phyloP scores from a whole-genome alignment of 176 grass and related monocot genomes.

The Otatea glauca region DNA sequence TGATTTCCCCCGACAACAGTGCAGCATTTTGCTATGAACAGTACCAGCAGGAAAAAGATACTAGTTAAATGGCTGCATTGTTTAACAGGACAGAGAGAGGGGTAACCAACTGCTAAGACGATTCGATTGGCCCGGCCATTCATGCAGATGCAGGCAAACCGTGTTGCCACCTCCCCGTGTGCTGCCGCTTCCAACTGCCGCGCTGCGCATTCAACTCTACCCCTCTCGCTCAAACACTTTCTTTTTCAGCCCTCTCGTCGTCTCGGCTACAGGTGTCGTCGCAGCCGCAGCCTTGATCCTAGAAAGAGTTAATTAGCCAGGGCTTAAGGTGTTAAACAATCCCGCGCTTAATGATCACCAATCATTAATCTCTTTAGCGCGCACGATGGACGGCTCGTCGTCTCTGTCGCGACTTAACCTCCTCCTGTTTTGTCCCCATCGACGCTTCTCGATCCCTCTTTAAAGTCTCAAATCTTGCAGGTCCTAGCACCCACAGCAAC shows the following conservation, averaged over 20 bases:
- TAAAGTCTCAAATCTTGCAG: slow-evolving; percentile 37
- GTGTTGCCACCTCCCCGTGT: slow-evolving; percentile 63
- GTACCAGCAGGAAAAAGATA: background rate
- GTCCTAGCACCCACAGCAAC: background rate
- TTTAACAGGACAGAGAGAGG: background rate
- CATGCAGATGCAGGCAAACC: slow-evolving; percentile 48
- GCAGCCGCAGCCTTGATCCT: background rate
- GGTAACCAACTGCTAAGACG: slow-evolving; percentile 33
- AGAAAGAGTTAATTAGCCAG: background rate
- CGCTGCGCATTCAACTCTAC: slow-evolving; percentile 27
- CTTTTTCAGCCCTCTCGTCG: slow-evolving; percentile 3
- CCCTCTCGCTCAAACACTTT: background rate
- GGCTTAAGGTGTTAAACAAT: slow-evolving; percentile 35
- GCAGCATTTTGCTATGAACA: background rate
- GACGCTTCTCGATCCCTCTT: slow-evolving; percentile 1
- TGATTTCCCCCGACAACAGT: background rate
- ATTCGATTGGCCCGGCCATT: slow-evolving; percentile 57
- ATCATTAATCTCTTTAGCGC: slow-evolving; percentile 37
- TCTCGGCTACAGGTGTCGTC: slow-evolving; percentile 39
- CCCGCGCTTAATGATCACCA: slow-evolving; percentile 27
- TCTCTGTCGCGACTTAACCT: slow-evolving; percentile 50
- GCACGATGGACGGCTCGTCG: slow-evolving; percentile 45
- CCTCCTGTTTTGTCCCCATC: slow-evolving; percentile 46
- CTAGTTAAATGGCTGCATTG: background rate
- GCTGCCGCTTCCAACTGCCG: slow-evolving; percentile 49